Base-by-base conservation (phyloP, 2,329 filamentous ascomycete genomes). In the Calycina herbarum region DNA sequence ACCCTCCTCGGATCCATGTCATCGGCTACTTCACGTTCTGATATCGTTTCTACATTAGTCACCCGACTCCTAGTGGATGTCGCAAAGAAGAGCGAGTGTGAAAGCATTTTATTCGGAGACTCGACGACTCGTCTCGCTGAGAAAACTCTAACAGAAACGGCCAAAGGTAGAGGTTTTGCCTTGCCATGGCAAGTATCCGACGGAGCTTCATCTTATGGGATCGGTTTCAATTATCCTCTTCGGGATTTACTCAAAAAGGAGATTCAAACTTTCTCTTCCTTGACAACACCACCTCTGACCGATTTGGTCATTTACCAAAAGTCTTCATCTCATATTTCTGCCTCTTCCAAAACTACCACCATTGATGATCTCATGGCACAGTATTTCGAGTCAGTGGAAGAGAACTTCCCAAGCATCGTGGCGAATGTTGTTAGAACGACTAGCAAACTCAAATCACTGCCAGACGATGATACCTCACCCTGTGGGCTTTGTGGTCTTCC, bases 391-490 rank as follows among this genome's bases (percentile, higher is more conserved):
- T 89, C 88, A 51, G 92, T 97, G 17, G 94, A 97, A 76, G 86
- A 87, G 70, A 90, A 90, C 66, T 97, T 96, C 74, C 92, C 94
- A 2, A 92, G 91, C 64, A 93, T 98, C 64, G 94, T 99, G 70
- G 90, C 94, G 38, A 99, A 99, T 76, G 95, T 99, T 10, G 94
- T 97, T 5, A 87, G 93, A 68, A 99, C 94, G 40, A 89, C 91
- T n/a, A 89, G 88, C 61, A 97, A 96, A 78, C 82, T 98, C 51
- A 82, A 88, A 57, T 79, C 86, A 31, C 76, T 79, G 27, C 72
- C 71, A 58, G 70, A 68, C 1, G 76, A 76, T 7, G 73, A 72
- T 24, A 75, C 69, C 57, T 75, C 74, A 15, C 71, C 71, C 29
- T 96, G 93, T 73, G 82, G 84, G 40, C 76, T 94, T 8, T 96